phyloP scores from a whole-genome alignment of 1,284 basidiomycete genomes.

The Apiotrichum mycotoxinovorans region DNA sequence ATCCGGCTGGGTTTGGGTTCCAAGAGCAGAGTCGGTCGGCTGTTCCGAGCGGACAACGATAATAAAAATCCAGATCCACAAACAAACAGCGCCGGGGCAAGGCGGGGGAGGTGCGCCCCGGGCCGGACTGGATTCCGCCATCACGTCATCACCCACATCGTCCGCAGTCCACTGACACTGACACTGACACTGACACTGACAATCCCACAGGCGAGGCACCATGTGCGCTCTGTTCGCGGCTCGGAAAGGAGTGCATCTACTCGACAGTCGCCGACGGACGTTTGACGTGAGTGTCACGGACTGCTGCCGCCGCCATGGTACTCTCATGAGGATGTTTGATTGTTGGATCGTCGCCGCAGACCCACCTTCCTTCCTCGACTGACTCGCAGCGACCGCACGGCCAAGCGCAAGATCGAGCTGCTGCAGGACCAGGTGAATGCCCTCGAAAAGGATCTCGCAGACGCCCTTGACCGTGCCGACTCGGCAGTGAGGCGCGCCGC shows the following conservation, averaged over 20 bases:
- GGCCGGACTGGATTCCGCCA: too few relatives aligned
- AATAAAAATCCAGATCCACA: neutral
- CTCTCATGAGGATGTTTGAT: neutral
- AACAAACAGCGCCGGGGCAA: too few relatives aligned
- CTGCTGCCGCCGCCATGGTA: neutral
- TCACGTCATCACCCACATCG: too few relatives aligned
- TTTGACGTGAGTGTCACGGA: slow-evolving; percentile 4
- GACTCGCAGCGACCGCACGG: slow-evolving; percentile 5
- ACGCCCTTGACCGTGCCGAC: slow-evolving; percentile 3
- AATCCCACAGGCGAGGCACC: slow-evolving; percentile 8
- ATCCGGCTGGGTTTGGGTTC: too few relatives aligned
- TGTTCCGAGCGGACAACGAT: neutral
- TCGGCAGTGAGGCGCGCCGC: neutral
- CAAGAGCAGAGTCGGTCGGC: neutral
- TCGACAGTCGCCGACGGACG: slow-evolving; percentile 7
- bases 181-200: too few relatives aligned
- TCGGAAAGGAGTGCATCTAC: slow-evolving; percentile 11
- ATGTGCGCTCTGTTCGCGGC: slow-evolving; percentile 6
- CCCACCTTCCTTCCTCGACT: neutral
- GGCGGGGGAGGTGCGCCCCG: too few relatives aligned
- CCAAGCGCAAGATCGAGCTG: slow-evolving; percentile 4
- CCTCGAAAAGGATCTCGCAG: slow-evolving; percentile 4
- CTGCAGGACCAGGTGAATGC: slow-evolving; percentile 7
- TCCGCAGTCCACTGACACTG: too few relatives aligned
- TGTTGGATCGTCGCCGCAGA: neutral